phyloP scores from a whole-genome alignment of 352 stramenopile species.

The Phytophthora pluvialis region DNA sequence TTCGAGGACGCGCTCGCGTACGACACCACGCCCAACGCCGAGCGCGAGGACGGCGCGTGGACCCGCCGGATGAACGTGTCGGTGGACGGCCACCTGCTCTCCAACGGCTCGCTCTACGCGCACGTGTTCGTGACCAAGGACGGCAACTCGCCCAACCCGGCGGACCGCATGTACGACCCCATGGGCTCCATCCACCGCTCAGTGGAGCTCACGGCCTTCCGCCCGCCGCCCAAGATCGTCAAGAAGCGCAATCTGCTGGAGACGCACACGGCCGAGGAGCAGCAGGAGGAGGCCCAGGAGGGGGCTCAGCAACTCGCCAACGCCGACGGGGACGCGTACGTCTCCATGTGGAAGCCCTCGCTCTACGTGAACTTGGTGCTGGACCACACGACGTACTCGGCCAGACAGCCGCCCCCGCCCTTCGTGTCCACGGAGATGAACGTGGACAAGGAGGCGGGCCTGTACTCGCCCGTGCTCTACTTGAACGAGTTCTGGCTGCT shows the following conservation, averaged over 20 bases:
- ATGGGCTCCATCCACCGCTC: constrained; percentile 62
- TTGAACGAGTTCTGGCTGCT: constrained; percentile 96
- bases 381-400: constrained; percentile 74
- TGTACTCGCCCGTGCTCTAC: constrained; percentile 92
- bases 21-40: constrained; percentile 47
- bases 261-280: constrained; percentile 2
- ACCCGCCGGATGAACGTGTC: constrained; percentile 68
- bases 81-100: constrained; percentile 66
- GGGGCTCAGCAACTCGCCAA: constrained; percentile 15
- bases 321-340: constrained; percentile 49
- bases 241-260: constrained; percentile 84
- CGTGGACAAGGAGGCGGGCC: constrained; percentile 55
- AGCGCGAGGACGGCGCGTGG: constrained; percentile 61
- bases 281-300: constrained; percentile 3
- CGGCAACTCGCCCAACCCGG: constrained; percentile 73
- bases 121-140: constrained; percentile 88
- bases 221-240: constrained; percentile 68
- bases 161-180: constrained; percentile 60
- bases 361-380: constrained; percentile 75
- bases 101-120: constrained; percentile 83
- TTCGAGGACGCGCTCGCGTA: constrained; percentile 65
- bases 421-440: constrained; percentile 72
- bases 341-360: constrained; percentile 85
- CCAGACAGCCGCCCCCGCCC: constrained; percentile 58
- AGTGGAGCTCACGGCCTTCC: constrained; percentile 79